Conservation (phyloP, 163 green algal species). For the Chlorella variabilis region DNA sequence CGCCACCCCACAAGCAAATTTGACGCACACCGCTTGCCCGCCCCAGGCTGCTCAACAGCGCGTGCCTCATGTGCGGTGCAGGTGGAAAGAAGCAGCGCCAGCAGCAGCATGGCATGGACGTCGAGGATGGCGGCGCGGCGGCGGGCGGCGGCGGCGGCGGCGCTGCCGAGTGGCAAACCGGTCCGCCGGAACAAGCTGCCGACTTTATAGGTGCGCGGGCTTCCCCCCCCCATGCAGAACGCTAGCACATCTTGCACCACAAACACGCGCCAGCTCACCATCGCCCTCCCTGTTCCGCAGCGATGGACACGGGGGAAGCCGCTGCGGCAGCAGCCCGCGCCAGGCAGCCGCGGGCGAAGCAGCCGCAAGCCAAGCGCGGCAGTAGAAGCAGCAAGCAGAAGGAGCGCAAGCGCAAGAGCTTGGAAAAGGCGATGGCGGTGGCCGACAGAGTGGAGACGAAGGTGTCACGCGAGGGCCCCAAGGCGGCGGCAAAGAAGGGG, state of each 20-base stretch:
- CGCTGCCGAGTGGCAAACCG: not conserved
- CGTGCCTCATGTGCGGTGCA: not conserved
- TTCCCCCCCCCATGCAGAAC: too few relatives aligned
- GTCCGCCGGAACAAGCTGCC: not conserved
- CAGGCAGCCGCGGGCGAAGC: not conserved
- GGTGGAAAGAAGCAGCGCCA: slow-evolving; percentile 1
- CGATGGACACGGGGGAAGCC: slow-evolving; percentile 10
- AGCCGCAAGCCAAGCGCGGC: not conserved
- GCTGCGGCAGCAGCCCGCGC: not conserved
- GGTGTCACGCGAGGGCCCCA: not conserved
- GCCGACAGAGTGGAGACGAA: slow-evolving; percentile 38
- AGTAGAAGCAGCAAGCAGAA: not conserved
- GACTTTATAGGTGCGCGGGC: not conserved
- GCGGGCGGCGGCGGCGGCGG: not conserved
- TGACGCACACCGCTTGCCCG: not conserved
- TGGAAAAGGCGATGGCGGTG: slow-evolving; percentile 37
- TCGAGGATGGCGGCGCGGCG: not conserved
- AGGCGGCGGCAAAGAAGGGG: not conserved
- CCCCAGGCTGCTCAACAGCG: not conserved
- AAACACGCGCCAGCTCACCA: too few relatives aligned
- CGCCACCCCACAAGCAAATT: not conserved
- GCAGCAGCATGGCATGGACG: slow-evolving; percentile 20
- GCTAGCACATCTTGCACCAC: not conserved
- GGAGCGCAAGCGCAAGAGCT: slow-evolving; percentile 31
- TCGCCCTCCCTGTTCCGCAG: not conserved